Evolutionary conservation across 805 yeast species (phyloP).

Genomic region (Yamadazyma akitaensis): DNA sequence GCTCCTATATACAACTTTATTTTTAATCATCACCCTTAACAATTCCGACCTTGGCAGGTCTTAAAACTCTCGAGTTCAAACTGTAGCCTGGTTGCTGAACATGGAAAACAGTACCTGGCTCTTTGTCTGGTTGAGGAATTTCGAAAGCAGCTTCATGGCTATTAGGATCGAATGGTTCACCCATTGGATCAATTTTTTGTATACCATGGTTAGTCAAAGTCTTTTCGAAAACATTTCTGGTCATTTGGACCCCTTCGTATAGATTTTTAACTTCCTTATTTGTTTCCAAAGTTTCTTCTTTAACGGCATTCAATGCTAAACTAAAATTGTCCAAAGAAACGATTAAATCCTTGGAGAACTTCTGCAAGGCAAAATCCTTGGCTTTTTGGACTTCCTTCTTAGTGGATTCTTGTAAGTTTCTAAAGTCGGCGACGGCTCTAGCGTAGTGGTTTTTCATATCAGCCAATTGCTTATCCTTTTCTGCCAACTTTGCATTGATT

Average conservation of each 20-base stretch:
- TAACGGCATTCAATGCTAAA: conserved; percentile 74
- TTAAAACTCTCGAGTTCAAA: conserved; percentile 79
- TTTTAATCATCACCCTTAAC: conserved; percentile 50
- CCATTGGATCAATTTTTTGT: conserved; percentile 75
- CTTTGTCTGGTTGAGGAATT: conserved; percentile 79
- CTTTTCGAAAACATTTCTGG: conserved; percentile 79
- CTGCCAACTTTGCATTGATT: conserved; percentile 51
- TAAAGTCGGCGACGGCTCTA: conserved; percentile 86
- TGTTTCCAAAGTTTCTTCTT: conserved; percentile 54
- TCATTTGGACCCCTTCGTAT: conserved; percentile 88
- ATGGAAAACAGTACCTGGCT: conserved; percentile 88
- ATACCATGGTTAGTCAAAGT: conserved; percentile 80
- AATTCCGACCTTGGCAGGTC: conserved; percentile 96
- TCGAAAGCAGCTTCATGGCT: conserved; percentile 91
- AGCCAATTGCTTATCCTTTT: conserved; percentile 70
- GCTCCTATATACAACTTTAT: background rate
- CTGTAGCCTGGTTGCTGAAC: conserved; percentile 91
- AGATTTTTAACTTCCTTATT: conserved; percentile 68
- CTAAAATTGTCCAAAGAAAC: conserved; percentile 90
- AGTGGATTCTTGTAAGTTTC: conserved; percentile 87
- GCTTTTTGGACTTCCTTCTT: conserved; percentile 84
- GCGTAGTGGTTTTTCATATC: conserved; percentile 80
- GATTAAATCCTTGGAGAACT: conserved; percentile 83
- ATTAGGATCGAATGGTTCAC: conserved; percentile 86
- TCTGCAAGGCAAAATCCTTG: conserved; percentile 85